Conservation (phyloP, 2,329 filamentous ascomycete genomes). For the Cordyceps tenuipes region DNA sequence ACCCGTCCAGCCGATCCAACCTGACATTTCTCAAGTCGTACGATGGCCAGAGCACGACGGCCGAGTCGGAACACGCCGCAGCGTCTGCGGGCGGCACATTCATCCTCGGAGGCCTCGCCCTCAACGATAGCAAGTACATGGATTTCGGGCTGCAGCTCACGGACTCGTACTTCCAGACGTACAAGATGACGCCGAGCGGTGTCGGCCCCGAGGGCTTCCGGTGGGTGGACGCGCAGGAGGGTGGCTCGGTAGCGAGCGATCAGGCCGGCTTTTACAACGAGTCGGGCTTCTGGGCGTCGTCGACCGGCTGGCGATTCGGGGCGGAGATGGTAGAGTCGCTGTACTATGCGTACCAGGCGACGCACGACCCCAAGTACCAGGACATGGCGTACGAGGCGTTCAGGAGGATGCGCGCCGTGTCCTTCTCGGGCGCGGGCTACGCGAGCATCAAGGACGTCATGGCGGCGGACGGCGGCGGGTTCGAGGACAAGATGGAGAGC, state of each 20-base stretch:
- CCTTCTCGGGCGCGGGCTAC: conserved; percentile 56
- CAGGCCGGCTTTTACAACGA: conserved; percentile 52
- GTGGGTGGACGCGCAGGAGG: conserved; percentile 45
- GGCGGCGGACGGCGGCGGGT: conserved; percentile 47
- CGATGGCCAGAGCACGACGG: conserved; percentile 34
- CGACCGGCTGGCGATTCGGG: conserved; percentile 56
- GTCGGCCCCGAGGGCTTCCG: conserved; percentile 69
- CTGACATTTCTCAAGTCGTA: conserved; percentile 63
- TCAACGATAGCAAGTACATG: conserved; percentile 57
- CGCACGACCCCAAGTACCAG: conserved; percentile 65
- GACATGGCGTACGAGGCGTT: conserved; percentile 81
- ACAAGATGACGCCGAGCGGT: conserved; percentile 60
- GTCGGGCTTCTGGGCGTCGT: conserved; percentile 64
- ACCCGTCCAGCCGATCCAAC: conserved; percentile 57
- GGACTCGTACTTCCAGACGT: conserved; percentile 65
- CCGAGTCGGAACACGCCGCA: conserved; percentile 50
- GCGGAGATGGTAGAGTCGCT: conserved; percentile 77
- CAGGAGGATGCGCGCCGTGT: conserved; percentile 55
- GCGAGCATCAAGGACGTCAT: conserved; percentile 60
- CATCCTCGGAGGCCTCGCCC: conserved; percentile 67
- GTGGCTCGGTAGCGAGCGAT: conserved; percentile 28
- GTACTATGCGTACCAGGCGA: conserved; percentile 81
- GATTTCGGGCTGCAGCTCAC: conserved; percentile 67
- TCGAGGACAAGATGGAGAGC: conserved; percentile 68
- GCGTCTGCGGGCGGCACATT: conserved; percentile 79